These are phyloP conservation scores for Mycena vitilis DNA, from an alignment of 768 basidiomycete species.

Conservation along the genomic window DNA sequence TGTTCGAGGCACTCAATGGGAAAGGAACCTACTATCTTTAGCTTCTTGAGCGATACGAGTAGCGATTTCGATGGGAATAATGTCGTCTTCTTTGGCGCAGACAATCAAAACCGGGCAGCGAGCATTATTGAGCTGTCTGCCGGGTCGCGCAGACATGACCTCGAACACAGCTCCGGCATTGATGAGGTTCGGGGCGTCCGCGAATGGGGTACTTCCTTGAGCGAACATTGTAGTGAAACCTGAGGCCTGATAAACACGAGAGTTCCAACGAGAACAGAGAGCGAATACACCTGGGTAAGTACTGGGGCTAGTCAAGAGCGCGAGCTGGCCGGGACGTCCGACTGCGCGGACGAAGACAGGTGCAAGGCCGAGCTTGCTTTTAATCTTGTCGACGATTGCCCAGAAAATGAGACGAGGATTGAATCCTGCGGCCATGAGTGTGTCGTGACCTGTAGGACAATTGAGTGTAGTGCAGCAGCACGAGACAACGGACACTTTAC, in stretches of 20 bases:
- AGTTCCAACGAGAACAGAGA: neutral
- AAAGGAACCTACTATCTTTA: constrained; percentile 31
- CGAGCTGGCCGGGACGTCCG: constrained; percentile 35
- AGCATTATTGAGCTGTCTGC: constrained; percentile 31
- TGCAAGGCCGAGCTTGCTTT: constrained; percentile 25
- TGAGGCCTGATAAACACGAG: neutral
- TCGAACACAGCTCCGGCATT: constrained; percentile 34
- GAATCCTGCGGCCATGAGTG: constrained; percentile 26
- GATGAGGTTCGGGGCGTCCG: constrained; percentile 34
- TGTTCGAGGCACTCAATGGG: no score
- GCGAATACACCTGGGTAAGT: constrained; percentile 16
- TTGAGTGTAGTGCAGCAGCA: neutral
- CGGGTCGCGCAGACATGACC: constrained; percentile 35
- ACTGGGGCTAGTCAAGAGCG: constrained; percentile 30
- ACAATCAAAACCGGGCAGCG: constrained; percentile 39
- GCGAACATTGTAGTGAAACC: no score
- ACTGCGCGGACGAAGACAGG: constrained; percentile 36
- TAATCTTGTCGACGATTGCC: constrained; percentile 31
- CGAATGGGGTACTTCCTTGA: constrained; percentile 34
- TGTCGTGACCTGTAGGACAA: constrained; percentile 21
- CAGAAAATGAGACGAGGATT: constrained; percentile 36
- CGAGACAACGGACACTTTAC: constrained; percentile 19
- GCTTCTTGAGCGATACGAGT: constrained; percentile 32
- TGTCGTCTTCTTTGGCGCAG: constrained; percentile 37
- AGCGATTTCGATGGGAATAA: constrained; percentile 33